Percentiles rank a stretch among this genome's conserved stretches.
Evolutionary conservation across 192 early-diverging fungal species (phyloP).

Genomic region (Backusella mclennaniae): DNA sequence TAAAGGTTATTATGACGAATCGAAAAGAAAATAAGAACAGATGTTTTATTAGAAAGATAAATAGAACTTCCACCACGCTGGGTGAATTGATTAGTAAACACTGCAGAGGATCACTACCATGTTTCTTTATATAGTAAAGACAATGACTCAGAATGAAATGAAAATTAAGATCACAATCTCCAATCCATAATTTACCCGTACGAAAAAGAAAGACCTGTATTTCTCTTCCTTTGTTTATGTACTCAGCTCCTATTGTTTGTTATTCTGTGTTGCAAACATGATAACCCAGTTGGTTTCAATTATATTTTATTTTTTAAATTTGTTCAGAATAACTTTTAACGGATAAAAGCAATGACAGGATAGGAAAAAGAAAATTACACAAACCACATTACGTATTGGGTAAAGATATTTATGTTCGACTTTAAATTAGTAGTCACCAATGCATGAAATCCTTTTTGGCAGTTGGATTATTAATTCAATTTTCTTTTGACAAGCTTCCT

Average conservation of each 20-base stretch:
- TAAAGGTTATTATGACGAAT: no score
- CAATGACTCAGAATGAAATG: no score
- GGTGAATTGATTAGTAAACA: no score
- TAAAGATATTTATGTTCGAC: neutral
- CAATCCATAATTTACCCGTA: no score
- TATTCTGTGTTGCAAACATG: neutral
- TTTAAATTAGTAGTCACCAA: neutral
- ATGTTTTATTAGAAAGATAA: no score
- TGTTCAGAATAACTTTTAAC: neutral
- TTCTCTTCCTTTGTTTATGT: neutral
- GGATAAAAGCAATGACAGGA: neutral
- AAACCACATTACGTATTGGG: neutral
- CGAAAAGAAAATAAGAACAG: no score
- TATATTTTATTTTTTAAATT: neutral
- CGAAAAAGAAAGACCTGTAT: no score
- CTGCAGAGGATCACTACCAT: no score
- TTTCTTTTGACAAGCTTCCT: neutral
- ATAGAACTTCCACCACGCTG: no score
- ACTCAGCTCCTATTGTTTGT: neutral
- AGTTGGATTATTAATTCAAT: neutral
- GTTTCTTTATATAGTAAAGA: no score
- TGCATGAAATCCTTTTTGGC: neutral
- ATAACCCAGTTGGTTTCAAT: neutral
- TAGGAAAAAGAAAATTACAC: neutral
- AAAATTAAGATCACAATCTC: no score